Evolutionary conservation across 495 filamentous ascomycete species (phyloP).

Genomic region (Aeminium ludgeri): DNA sequence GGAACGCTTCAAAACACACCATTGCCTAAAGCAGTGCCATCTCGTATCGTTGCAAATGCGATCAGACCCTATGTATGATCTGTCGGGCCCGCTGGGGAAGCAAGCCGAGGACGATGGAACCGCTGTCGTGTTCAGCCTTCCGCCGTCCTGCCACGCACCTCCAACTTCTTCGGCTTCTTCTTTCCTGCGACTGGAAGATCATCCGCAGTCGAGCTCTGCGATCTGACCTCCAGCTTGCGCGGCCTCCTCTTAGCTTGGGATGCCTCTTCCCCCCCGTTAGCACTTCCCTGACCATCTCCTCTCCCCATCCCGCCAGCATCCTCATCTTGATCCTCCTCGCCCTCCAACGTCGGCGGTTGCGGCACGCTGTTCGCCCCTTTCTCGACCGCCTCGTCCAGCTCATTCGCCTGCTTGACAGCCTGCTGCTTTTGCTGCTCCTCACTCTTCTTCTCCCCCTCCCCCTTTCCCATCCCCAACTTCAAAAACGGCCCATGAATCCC

Average conservation of each 20-base stretch:
- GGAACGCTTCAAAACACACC: no score
- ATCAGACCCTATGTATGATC: no score
- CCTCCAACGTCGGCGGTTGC: neutral
- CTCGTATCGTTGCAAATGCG: no score
- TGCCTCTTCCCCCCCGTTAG: no score
- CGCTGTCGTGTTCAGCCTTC: no score
- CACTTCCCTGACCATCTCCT: neutral
- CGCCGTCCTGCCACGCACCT: no score
- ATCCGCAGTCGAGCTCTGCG: neutral
- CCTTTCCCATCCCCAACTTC: slow-evolving; percentile 7
- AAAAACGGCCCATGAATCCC: slow-evolving; percentile 13
- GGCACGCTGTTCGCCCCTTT: neutral
- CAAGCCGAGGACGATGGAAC: no score
- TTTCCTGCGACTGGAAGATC: no score
- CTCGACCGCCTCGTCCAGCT: neutral
- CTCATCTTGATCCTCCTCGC: neutral
- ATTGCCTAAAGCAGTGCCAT: no score
- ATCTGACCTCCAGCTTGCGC: slow-evolving; percentile 11
- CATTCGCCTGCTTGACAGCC: neutral
- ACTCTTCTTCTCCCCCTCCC: slow-evolving; percentile 7
- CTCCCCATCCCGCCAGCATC: neutral
- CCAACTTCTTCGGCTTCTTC: no score
- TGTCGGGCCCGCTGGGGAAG: no score
- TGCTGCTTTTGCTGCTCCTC: slow-evolving; percentile 8
- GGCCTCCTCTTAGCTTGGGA: slow-evolving; percentile 11